Evolutionary conservation across 257 asterid species (phyloP).

Genomic region (Salvia splendens): DNA sequence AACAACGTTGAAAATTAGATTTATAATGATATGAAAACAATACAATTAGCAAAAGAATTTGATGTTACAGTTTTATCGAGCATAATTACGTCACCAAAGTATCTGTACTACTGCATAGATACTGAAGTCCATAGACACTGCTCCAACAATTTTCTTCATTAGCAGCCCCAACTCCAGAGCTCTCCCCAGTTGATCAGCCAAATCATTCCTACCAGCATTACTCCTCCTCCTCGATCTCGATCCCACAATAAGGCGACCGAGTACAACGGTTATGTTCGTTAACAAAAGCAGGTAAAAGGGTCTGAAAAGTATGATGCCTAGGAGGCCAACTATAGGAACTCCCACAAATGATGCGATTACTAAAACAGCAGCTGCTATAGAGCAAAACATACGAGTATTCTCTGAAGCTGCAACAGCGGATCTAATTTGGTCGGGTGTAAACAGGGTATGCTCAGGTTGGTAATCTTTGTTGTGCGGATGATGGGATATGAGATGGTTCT

Average conservation of each 20-base stretch:
- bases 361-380: constrained; percentile 58
- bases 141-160: constrained; percentile 50
- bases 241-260: constrained; percentile 45
- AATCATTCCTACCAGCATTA: constrained; percentile 39
- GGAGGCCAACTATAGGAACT: constrained; percentile 53
- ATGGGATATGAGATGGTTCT: constrained; percentile 39
- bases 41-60: constrained; percentile 8
- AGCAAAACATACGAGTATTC: constrained; percentile 50
- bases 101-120: constrained; percentile 42
- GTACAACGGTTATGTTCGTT: constrained; percentile 61
- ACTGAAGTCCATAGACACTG: constrained; percentile 71
- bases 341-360: constrained; percentile 60
- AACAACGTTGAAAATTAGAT: too few relatives aligned
- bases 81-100: constrained; percentile 25
- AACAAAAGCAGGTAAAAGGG: constrained; percentile 70
- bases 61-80: neutral
- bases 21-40: neutral
- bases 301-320: constrained; percentile 42
- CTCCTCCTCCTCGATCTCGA: constrained; percentile 34
- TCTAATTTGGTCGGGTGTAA: constrained; percentile 45
- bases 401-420: constrained; percentile 68
- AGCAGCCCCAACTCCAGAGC: constrained; percentile 58
- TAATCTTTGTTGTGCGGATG: constrained; percentile 32
- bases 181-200: constrained; percentile 59
- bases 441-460: constrained; percentile 32